These are phyloP conservation scores for Plasmodium cynomolgi DNA, from an alignment of 169 alveolate genomes.

Conservation along the genomic window DNA sequence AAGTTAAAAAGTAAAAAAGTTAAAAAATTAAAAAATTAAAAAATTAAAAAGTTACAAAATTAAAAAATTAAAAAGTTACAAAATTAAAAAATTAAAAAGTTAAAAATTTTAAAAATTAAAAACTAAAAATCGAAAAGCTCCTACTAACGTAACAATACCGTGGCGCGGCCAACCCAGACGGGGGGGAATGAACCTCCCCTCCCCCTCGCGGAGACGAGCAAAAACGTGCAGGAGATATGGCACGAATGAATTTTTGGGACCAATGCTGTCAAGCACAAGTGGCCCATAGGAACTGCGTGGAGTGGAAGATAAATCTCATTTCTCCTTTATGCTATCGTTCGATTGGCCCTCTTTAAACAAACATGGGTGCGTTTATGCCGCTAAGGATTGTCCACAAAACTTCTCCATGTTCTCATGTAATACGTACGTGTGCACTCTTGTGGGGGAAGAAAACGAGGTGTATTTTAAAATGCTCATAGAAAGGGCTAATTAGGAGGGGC, in stretches of 20 bases:
- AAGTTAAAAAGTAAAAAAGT: background rate
- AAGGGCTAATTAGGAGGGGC: background rate
- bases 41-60: too few species aligned
- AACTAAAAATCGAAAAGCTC: background rate
- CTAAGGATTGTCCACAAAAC: background rate
- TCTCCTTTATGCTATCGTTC: background rate
- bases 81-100: too few species aligned
- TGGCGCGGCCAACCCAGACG: background rate
- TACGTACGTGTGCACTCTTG: background rate
- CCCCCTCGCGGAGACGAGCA: background rate
- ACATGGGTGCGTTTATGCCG: background rate
- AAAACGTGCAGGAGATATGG: background rate
- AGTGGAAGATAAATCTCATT: background rate
- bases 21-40: too few species aligned
- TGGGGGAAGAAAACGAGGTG: background rate
- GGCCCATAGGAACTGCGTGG: background rate
- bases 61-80: too few species aligned
- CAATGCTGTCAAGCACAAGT: background rate
- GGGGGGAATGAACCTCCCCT: background rate
- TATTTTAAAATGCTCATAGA: background rate
- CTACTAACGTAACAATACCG: background rate
- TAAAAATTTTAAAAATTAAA: too few species aligned
- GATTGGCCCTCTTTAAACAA: background rate
- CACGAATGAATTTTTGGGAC: background rate
- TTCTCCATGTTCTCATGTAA: background rate